A percentile compares a stretch with the other conserved stretches of the same genome.
These are phyloP conservation scores for Cadophora sp. DNA, from an alignment of 2,329 filamentous ascomycete genomes.

Conservation along the genomic window DNA sequence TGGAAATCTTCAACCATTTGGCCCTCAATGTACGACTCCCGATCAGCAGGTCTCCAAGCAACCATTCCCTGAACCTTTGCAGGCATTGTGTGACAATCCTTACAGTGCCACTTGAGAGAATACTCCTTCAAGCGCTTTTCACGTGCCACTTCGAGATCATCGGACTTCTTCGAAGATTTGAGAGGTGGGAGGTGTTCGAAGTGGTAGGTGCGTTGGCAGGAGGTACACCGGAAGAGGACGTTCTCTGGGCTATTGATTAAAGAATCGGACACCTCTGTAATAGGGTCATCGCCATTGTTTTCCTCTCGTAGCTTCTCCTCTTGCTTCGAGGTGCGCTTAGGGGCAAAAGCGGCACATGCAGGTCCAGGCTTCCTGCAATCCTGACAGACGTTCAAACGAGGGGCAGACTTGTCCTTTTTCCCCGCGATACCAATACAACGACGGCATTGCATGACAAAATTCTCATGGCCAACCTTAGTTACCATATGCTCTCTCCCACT, in stretches of 20 bases:
- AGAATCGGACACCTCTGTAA: constrained; percentile 64
- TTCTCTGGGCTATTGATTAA: constrained; percentile 78
- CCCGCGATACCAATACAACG: constrained; percentile 75
- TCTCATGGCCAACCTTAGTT: constrained; percentile 78
- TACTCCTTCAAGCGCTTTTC: constrained; percentile 76
- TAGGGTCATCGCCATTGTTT: constrained; percentile 80
- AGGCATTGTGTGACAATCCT: constrained; percentile 71
- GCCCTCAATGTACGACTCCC: constrained; percentile 60
- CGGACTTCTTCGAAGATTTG: constrained; percentile 38
- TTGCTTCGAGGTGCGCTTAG: constrained; percentile 74
- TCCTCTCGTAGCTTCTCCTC: constrained; percentile 84
- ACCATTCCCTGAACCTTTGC: constrained; percentile 79
- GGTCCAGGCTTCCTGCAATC: constrained; percentile 69
- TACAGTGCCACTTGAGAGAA: constrained; percentile 77
- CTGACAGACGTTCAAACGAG: constrained; percentile 75
- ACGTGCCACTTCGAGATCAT: constrained; percentile 57
- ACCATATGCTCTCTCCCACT: constrained; percentile 82
- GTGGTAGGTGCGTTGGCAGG: constrained; percentile 82
- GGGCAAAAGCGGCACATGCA: constrained; percentile 78
- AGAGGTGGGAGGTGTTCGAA: constrained; percentile 75
- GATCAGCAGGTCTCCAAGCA: constrained; percentile 80
- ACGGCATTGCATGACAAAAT: constrained; percentile 90
- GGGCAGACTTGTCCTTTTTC: constrained; percentile 73
- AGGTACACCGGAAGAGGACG: constrained; percentile 82
- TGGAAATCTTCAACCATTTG: constrained; percentile 61